Conservation (phyloP, 2,329 filamentous ascomycete genomes). For the Fusarium brevicatenulatum region DNA sequence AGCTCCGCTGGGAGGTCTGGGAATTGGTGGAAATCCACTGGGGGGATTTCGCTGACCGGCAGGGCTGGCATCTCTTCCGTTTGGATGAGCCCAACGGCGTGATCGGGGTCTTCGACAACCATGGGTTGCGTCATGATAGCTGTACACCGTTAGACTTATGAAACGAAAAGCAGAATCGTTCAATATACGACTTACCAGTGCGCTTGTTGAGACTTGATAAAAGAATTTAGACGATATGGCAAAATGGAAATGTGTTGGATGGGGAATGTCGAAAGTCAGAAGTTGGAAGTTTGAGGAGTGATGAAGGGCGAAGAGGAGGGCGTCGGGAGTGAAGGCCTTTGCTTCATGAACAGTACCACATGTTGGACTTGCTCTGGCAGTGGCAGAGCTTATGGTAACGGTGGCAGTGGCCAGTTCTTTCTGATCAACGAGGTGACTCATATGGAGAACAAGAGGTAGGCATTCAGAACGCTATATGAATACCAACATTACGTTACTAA, state of each 20-base stretch:
- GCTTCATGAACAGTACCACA: neutral
- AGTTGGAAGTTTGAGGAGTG: neutral
- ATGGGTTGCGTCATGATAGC: neutral
- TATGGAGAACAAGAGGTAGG: neutral
- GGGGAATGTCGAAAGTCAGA: neutral
- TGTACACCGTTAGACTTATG: neutral
- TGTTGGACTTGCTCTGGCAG: neutral
- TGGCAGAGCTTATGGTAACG: neutral
- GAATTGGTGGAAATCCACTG: neutral
- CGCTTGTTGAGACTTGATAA: neutral
- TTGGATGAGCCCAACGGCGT: too few species aligned
- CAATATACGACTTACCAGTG: neutral
- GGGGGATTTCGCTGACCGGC: fast-evolving
- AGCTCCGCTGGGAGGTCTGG: neutral
- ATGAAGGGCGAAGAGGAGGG: too few species aligned
- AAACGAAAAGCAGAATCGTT: neutral
- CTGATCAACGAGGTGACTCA: neutral
- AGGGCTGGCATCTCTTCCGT: neutral
- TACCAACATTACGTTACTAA: fast-evolving
- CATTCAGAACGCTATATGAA: neutral
- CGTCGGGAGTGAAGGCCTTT: neutral
- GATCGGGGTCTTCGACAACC: fast-evolving
- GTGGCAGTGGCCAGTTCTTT: neutral
- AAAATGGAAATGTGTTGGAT: neutral
- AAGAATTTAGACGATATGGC: fast-evolving